A percentile compares a stretch with the other conserved stretches of the same genome.
Conservation (phyloP, 2,329 filamentous ascomycete genomes). For the Thielaviopsis musarum region DNA sequence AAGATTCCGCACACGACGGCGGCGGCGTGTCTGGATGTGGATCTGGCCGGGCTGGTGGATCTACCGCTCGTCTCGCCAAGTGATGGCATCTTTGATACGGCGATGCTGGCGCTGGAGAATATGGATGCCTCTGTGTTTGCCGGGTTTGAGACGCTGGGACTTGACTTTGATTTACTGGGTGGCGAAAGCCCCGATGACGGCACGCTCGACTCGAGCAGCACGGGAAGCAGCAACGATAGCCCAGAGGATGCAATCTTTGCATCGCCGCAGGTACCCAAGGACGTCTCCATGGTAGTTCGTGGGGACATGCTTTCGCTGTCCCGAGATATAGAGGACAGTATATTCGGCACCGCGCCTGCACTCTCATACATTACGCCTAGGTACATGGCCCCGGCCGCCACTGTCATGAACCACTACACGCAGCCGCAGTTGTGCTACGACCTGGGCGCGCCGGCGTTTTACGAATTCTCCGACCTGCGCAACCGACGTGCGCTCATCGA, state of each 20-base stretch:
- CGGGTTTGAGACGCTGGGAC: background rate
- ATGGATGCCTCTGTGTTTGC: background rate
- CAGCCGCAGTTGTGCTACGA: slow-evolving; percentile 31
- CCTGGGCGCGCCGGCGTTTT: slow-evolving; percentile 35
- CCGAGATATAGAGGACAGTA: background rate
- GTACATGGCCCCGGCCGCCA: background rate
- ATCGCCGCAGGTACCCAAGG: background rate
- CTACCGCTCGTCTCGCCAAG: slow-evolving; percentile 18
- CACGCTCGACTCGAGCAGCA: slow-evolving; percentile 5
- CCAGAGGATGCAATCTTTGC: background rate
- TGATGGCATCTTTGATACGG: slow-evolving; percentile 18
- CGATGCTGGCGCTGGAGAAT: background rate
- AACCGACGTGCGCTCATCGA: slow-evolving; percentile 40
- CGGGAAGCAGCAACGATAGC: slow-evolving; percentile 4
- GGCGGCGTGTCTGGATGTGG: background rate
- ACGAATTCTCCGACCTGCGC: slow-evolving; percentile 37
- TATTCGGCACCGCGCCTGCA: background rate
- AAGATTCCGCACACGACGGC: background rate
- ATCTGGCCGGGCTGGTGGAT: background rate
- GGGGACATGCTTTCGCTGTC: background rate
- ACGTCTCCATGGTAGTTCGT: background rate
- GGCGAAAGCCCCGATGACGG: slow-evolving; percentile 6
- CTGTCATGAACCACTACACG: slow-evolving; percentile 17
- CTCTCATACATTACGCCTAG: background rate
- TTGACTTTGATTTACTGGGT: slow-evolving; percentile 7